Base-by-base conservation (phyloP, 148 eudicot species). In the Dianthus caryophyllus region DNA sequence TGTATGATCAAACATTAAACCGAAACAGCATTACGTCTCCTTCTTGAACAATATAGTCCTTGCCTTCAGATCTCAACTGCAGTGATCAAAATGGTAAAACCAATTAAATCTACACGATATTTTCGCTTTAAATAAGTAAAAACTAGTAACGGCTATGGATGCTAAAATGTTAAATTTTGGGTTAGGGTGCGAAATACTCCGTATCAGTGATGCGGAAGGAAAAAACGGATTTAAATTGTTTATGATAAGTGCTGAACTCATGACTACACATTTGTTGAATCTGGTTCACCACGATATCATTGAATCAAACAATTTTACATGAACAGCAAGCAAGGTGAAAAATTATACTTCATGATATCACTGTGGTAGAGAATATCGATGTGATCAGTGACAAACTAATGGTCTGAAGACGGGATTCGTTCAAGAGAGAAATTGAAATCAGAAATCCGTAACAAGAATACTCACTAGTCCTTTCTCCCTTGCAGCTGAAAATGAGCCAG, bases 401-500 rank as follows among this genome's bases (percentile, higher is more conserved):
- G n/a, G n/a, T n/a, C n/a, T n/a, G n/a, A n/a, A n/a, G n/a, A n/a
- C n/a, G n/a, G n/a, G n/a, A n/a, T n/a, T n/a, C n/a, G n/a, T n/a
- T n/a, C n/a, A n/a, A n/a, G n/a, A n/a, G n/a, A n/a, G n/a, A n/a
- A n/a, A n/a, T n/a, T n/a, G n/a, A n/a, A n/a, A n/a, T n/a, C n/a
- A n/a, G n/a, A n/a, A 64, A 31, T 53, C 69, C 44, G 1, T 21
- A n/a, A 25, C 51, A 17, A 49, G 30, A 44, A 60, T 43, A 87
- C 97, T 84, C 78, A 94, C 98, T 43, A 94, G 81, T 76, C 98
- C 98, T 87, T 78, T 94, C 82, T 94, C 98, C 83, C 98, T 79
- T 65, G 97, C 96, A 73, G 87, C 87, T 41, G 96, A 76, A 63
- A 84, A 71, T 65, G 98, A 94, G 70, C 98, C 87, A 50, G 96